Percentiles rank a stretch among this genome's conserved stretches.
Evolutionary conservation across 768 basidiomycete genomes (phyloP).

Genomic region (Serpula lacrymans): DNA sequence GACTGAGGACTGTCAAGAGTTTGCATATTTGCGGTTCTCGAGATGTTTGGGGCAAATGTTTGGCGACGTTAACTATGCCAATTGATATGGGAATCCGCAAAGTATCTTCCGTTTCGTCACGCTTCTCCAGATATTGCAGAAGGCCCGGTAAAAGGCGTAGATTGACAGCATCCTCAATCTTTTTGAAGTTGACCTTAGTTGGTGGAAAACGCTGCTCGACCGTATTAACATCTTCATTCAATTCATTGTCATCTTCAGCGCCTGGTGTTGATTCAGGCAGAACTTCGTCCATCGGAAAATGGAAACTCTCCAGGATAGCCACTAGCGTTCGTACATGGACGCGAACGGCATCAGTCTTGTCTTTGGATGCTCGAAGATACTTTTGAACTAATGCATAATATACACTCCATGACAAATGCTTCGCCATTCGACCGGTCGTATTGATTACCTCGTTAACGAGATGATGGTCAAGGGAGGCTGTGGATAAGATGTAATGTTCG

Average conservation of each 20-base stretch:
- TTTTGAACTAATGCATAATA: constrained; percentile 80
- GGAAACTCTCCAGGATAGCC: constrained; percentile 84
- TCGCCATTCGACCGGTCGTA: constrained; percentile 74
- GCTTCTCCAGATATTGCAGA: constrained; percentile 76
- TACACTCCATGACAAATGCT: constrained; percentile 74
- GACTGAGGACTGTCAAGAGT: constrained; percentile 80
- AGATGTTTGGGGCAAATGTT: constrained; percentile 64
- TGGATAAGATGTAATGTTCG: constrained; percentile 69
- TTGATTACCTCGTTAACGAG: constrained; percentile 87
- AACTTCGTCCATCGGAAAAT: constrained; percentile 76
- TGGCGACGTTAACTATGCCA: constrained; percentile 82
- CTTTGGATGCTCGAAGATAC: constrained; percentile 67
- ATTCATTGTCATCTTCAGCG: constrained; percentile 27
- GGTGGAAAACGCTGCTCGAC: constrained; percentile 5
- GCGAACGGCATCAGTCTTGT: constrained; percentile 70
- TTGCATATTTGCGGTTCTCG: constrained; percentile 69
- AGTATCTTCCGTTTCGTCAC: constrained; percentile 79
- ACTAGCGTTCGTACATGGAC: constrained; percentile 85
- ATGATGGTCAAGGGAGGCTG: constrained; percentile 70
- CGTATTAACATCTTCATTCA: constrained; percentile 25
- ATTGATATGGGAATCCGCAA: constrained; percentile 86
- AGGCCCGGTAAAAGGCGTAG: constrained; percentile 74
- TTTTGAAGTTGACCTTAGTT: constrained; percentile 17
- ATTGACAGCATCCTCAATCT: constrained; percentile 75
- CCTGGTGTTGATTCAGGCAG: constrained; percentile 28